phyloP scores from a whole-genome alignment of 495 filamentous ascomycete species.

The Aspergillus funiculosus region DNA sequence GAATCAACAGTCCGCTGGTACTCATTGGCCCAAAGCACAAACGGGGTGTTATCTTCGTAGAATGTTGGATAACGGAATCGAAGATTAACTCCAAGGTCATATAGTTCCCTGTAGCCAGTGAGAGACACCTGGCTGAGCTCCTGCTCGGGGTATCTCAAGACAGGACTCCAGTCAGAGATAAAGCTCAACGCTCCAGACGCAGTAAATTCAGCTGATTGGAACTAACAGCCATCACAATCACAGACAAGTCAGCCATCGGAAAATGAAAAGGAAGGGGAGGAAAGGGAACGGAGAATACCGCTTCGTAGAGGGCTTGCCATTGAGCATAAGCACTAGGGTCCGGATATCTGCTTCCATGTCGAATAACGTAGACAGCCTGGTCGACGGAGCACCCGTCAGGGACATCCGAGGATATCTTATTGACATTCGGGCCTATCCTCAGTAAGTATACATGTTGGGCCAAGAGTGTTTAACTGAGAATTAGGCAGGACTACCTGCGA shows the following conservation, averaged over 20 bases:
- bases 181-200: constrained; percentile 41
- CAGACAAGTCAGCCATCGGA: not conserved
- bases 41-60: constrained; percentile 48
- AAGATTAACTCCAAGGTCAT: constrained; percentile 17
- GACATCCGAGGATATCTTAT: constrained; percentile 41
- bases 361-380: constrained; percentile 47
- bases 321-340: constrained; percentile 48
- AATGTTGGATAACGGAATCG: constrained; percentile 45
- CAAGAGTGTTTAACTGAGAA: not conserved
- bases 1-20: constrained; percentile 50
- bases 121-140: constrained; percentile 48
- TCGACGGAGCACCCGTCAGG: constrained; percentile 50
- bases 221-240: constrained; percentile 16
- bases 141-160: constrained; percentile 39
- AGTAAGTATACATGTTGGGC: not conserved
- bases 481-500: constrained; percentile 31
- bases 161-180: constrained; percentile 48
- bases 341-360: constrained; percentile 54
- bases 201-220: constrained; percentile 41
- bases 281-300: constrained; percentile 24
- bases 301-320: constrained; percentile 43
- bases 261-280: not conserved
- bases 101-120: constrained; percentile 51
- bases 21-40: constrained; percentile 54
- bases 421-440: constrained; percentile 45